These are phyloP conservation scores for Aspergillus biplanus DNA, from an alignment of 495 filamentous ascomycete species.

Conservation along the genomic window DNA sequence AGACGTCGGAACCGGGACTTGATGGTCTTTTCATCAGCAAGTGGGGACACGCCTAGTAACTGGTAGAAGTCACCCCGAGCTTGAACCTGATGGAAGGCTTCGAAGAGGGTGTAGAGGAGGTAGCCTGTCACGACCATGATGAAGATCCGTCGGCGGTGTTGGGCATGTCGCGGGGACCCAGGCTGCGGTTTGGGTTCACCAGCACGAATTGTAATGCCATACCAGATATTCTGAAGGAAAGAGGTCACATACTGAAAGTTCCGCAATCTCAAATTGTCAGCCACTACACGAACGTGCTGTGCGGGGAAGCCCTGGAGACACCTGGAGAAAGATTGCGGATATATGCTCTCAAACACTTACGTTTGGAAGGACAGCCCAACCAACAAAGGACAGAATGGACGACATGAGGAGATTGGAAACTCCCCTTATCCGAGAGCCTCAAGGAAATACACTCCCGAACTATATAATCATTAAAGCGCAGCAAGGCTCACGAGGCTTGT, in stretches of 20 bases:
- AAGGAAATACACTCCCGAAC: not conserved
- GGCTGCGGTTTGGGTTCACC: constrained; percentile 82
- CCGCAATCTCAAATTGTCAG: not conserved
- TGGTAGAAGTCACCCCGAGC: constrained; percentile 75
- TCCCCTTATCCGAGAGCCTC: not conserved
- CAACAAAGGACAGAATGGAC: constrained; percentile 70
- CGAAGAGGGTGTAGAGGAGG: constrained; percentile 91
- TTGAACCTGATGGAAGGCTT: constrained; percentile 81
- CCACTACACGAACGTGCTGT: not conserved
- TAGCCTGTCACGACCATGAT: constrained; percentile 80
- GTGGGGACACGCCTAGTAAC: constrained; percentile 66
- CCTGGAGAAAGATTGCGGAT: constrained; percentile 2
- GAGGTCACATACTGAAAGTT: constrained; percentile 69
- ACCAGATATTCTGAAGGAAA: constrained; percentile 80
- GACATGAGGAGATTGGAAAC: constrained; percentile 36
- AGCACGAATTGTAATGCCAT: constrained; percentile 86
- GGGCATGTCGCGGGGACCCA: constrained; percentile 65
- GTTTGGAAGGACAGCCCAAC: constrained; percentile 80
- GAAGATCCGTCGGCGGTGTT: constrained; percentile 80
- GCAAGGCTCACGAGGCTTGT: too few species aligned
- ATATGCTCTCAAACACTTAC: constrained; percentile 50
- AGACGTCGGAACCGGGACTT: constrained; percentile 86
- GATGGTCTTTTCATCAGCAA: constrained; percentile 73
- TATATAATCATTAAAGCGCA: not conserved
- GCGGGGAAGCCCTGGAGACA: not conserved